Percentiles rank a stretch among this genome's conserved stretches.
These are phyloP conservation scores for Agaricales sp. DNA, from an alignment of 1,284 basidiomycete genomes.

Conservation along the genomic window DNA sequence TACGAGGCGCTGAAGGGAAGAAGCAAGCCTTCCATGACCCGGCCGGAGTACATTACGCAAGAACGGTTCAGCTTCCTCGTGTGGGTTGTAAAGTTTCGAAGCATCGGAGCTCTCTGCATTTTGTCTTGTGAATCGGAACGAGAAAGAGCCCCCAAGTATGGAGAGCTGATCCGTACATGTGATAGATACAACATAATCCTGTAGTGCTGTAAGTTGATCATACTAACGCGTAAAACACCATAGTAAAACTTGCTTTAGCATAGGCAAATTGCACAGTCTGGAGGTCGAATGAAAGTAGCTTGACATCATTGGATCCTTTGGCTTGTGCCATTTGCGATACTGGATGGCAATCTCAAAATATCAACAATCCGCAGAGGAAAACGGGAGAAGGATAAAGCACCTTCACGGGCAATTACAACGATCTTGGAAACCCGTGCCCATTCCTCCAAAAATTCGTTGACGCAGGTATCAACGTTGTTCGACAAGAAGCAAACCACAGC, in stretches of 20 bases:
- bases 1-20: conserved; percentile 55
- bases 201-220: conserved; percentile 2
- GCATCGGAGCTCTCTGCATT: conserved; percentile 8
- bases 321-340: conserved; percentile 70
- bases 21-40: conserved; percentile 52
- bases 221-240: conserved; percentile 1
- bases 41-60: conserved; percentile 53
- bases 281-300: conserved; percentile 76
- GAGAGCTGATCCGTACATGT: conserved; percentile 65
- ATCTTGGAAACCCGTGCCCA: conserved; percentile 89
- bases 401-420: conserved; percentile 84
- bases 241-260: conserved; percentile 33
- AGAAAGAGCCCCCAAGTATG: conserved; percentile 52
- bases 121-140: conserved; percentile 51
- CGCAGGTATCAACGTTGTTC: conserved; percentile 77
- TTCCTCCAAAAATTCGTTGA: conserved; percentile 81
- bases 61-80: conserved; percentile 64
- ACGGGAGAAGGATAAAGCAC: conserved; percentile 29
- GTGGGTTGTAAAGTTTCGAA: conserved; percentile 42
- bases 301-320: conserved; percentile 61
- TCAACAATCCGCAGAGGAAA: conserved; percentile 7
- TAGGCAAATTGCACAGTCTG: conserved; percentile 86
- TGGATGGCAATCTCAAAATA: conserved; percentile 24
- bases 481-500: conserved; percentile 82
- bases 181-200: conserved; percentile 69